Evolutionary conservation across 1,139 yeast species (phyloP).

Genomic region (Candida gigantensis): DNA sequence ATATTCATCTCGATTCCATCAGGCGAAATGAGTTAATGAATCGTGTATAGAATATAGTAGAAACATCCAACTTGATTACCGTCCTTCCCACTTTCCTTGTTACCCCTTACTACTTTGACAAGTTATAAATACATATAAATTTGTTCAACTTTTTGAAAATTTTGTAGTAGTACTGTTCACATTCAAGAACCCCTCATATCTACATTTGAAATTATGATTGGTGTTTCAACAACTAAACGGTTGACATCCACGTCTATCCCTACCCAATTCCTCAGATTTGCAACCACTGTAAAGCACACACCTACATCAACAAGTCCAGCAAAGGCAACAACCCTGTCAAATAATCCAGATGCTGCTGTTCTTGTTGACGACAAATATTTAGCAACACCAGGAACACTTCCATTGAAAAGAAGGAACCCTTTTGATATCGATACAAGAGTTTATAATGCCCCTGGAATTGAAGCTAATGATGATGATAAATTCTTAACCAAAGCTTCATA

Average conservation of each 20-base stretch:
- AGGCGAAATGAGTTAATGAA: too few relatives aligned
- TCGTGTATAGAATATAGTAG: too few relatives aligned
- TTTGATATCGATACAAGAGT: conserved; percentile 34
- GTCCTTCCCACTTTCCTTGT: too few relatives aligned
- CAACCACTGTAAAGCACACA: background rate
- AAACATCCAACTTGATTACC: too few relatives aligned
- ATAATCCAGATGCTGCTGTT: background rate
- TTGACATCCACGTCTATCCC: background rate
- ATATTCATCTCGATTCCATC: too few relatives aligned
- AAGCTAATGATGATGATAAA: conserved; percentile 27
- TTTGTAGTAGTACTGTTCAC: too few relatives aligned
- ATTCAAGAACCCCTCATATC: too few relatives aligned
- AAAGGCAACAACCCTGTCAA: background rate
- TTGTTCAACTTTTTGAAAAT: too few relatives aligned
- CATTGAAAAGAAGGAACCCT: background rate
- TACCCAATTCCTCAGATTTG: conserved; percentile 3
- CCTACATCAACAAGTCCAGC: background rate
- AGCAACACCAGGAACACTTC: conserved; percentile 3
- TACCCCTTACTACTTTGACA: too few relatives aligned
- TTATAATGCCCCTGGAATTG: conserved; percentile 23
- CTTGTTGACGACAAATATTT: background rate
- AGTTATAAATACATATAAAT: too few relatives aligned
- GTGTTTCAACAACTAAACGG: conserved; percentile 1
- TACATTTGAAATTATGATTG: conserved; percentile 3
- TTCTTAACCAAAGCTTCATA: conserved; percentile 51